Evolutionary conservation across 179 eudicot genomes (phyloP), one percentile per base, ranked within the genome.

Genomic region (Beta lomatogona): DNA sequence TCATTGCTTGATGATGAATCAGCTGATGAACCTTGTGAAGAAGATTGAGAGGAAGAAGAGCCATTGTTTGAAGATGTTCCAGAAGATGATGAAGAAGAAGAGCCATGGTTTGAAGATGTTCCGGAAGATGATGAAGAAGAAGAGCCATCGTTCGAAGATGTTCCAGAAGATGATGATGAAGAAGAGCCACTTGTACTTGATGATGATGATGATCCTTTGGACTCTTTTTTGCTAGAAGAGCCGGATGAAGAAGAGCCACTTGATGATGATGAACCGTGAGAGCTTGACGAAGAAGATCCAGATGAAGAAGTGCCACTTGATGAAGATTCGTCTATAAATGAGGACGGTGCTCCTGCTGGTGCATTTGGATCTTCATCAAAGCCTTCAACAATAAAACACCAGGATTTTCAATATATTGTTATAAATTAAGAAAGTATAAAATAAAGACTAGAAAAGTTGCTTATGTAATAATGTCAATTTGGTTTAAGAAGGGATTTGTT

Each of bases 321-420:
- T 8, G 80, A 66, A 48, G 58, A 48, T 16, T 54, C 80, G 2
- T 22, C 19, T 16, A 71, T 6, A 12, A 53, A 14, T 19, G 45
- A 11, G 22, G 70, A 45, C 46, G 87, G 80, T 71, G 85, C 76
- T 74, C 76, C 85, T 63, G 65, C 65, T 15, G 88, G 83, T 46
- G 85, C 83, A 79, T 79, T 82, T 15, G 75, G 82, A 22, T 82
- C 85, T 75, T 78, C 87, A 55, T 82, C 85, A 7, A 7, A 14
- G 22, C 70, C 86, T 84, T 59, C 21, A 83, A 48, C 67, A 77
- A 52, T 22, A 36, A 48, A 10, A 48, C 11, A 9, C 6, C 8
- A 73, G 5, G 53, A 48, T 31, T 31, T 22, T 36, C 67, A 81
- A 52, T 44, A 7, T 1, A 6, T 7, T 10, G 55, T 52, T 12